Base-by-base conservation (phyloP, 2,329 filamentous ascomycete genomes). In the Aspergillus proliferans region DNA sequence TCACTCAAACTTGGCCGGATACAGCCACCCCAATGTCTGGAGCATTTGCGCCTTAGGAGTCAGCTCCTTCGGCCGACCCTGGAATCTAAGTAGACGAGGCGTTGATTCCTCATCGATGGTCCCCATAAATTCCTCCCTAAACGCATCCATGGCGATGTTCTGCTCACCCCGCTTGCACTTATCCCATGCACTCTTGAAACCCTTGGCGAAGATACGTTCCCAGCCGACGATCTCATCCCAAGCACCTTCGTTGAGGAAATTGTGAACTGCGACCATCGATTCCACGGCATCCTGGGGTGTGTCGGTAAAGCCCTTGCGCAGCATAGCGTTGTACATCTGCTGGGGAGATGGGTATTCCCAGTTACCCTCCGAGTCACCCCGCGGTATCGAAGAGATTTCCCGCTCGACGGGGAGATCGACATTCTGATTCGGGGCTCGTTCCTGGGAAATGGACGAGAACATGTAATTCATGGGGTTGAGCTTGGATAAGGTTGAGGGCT, bases 321-420 rank as follows among this genome's bases (percentile, higher is more conserved):
- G 75, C 72, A 98, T 86, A 6, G 93, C 93, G 64, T 98, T 97
- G 78, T 97, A 98, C 93, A 98, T 98, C 71, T 98, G 93, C 74
- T 98, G 93, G 0, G 93, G 92, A 0, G 90, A 96, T 0, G 93
- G 93, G 66, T 98, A 98, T 71, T 97, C 93, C 93, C 93, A 98
- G 62, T 88, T 94, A 43, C 84, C 82, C 46, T 84, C 79, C 2
- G 58, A 51, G 59, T 86, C 83, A 61, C 87, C 88, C 58, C 87
- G 87, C n/a, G 93, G 93, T 59, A 98, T 98, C 1, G 91, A 90
- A 1, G 88, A 95, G 26, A 80, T 74, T 69, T 96, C 90, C 58
- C 93, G 87, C 6, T 84, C 80, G 2, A 91, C 86, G 0, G 91
- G 87, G 1, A 98, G 81, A 21, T 78, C 75, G 22, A 87, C 71